phyloP scores from a whole-genome alignment of 2,329 filamentous ascomycete species.

The Coccinonectria pachysandricola region DNA sequence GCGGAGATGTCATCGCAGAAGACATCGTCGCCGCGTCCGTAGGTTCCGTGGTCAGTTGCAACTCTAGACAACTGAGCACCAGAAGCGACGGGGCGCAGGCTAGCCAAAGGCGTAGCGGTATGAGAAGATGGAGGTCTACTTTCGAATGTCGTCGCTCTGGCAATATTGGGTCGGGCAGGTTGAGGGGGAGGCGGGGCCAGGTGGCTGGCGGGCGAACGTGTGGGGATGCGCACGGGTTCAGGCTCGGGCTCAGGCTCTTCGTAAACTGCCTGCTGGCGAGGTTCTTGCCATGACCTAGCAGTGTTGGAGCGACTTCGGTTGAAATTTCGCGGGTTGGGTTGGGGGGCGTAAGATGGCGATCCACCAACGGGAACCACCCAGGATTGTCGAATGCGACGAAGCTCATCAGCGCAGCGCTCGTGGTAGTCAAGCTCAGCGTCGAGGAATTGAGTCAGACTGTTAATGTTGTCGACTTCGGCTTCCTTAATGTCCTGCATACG shows the following conservation, averaged over 20 bases:
- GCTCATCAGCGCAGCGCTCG: conserved; percentile 78
- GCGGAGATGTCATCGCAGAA: conserved; percentile 42
- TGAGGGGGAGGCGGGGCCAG: conserved; percentile 25
- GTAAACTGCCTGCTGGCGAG: conserved; percentile 22
- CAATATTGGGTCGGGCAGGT: conserved; percentile 26
- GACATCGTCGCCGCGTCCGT: conserved; percentile 30
- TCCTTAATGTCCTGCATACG: conserved; percentile 97
- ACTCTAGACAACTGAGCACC: conserved; percentile 33
- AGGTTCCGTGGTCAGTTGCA: conserved; percentile 24
- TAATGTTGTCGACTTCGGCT: conserved; percentile 71
- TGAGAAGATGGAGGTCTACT: conserved; percentile 8
- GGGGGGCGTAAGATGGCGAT: conserved; percentile 11
- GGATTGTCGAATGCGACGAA: conserved; percentile 44
- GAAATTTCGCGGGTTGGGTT: conserved; percentile 6
- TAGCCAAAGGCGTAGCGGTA: conserved; percentile 15
- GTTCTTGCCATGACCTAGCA: conserved; percentile 33
- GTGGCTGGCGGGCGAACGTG: conserved; percentile 28
- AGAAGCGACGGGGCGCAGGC: conserved; percentile 15
- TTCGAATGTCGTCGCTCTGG: conserved; percentile 31
- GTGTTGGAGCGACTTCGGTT: conserved; percentile 38
- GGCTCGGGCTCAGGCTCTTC: conserved; percentile 23
- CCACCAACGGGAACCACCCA: conserved; percentile 26
- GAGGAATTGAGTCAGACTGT: conserved; percentile 69
- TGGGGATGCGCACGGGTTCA: conserved; percentile 32
- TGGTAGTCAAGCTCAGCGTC: conserved; percentile 87